Base-by-base conservation (phyloP, 169 alveolate species). In the Plasmodium yoelii region DNA sequence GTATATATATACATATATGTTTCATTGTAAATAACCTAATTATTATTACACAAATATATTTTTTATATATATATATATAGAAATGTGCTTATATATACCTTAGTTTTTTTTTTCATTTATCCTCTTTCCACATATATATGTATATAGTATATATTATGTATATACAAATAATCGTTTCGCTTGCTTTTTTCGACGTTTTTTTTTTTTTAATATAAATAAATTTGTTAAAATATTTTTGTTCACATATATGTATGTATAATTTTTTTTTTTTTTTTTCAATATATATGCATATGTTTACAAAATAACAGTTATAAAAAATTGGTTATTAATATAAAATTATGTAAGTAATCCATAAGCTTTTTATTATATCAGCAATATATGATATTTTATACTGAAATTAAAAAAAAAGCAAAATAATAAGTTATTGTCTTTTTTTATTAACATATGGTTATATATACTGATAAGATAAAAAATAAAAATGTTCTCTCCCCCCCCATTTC, bases 11-110 rank as follows among this genome's bases (percentile, higher is more conserved):
- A 26, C 51, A 26, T 63, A 10, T 63, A 63, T 28, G 24, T 63
- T 28, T 28, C 72, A 63, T 63, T 63, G 72, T 63, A 63, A 63
- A 19, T 34, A 63, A 12, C 53, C 53, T 63, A 63, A 63, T 63
- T 34, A 63, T 63, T 34, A 63, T 63, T 57, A 19, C 65, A 57
- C 65, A 57, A 3, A 57, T 19, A 18, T 57, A 13, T 18, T n/a
- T 57, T 57, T n/a, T n/a, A 57, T 19, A 57, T 57, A 15, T 4
- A 51, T n/a, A 57, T 19, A 57, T 57, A 15, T 4, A 51, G n/a
- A 51, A 51, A 51, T 15, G 8, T 51, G 22, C 18, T 13, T 51
- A 51, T 13, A 49, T n/a, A 56, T 56, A 57, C n/a, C 13, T 57
- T 13, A 57, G n/a, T 2, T 2, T 15, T 51, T 51, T 51, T 51